These are phyloP conservation scores for Ceratocystis alfenasii DNA, from an alignment of 2,329 filamentous ascomycete species.

Conservation along the genomic window DNA sequence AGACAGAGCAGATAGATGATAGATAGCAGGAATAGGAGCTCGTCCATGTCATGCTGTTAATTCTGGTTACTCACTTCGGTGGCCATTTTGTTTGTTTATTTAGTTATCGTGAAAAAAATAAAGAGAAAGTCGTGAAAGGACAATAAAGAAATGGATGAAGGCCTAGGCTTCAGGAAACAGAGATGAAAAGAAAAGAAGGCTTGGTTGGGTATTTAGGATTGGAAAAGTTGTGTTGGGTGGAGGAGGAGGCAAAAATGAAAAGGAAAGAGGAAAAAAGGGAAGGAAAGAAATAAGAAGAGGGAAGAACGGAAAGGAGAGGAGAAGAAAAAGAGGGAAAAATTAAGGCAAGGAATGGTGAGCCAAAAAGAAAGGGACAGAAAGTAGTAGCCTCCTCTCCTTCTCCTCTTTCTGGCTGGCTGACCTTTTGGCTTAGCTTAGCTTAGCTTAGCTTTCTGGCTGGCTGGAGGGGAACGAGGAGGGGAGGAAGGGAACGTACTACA, in stretches of 20 bases:
- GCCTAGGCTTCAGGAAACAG: slow-evolving; percentile 16
- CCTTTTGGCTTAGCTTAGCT: background rate
- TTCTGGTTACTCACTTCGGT: slow-evolving; percentile 44
- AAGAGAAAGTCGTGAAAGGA: slow-evolving; percentile 12
- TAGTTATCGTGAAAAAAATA: slow-evolving; percentile 21
- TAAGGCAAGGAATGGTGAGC: slow-evolving; percentile 9
- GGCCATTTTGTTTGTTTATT: slow-evolving; percentile 39
- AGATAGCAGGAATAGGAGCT: slow-evolving; percentile 13
- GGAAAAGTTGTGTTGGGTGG: slow-evolving; percentile 16
- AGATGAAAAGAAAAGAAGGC: slow-evolving; percentile 17
- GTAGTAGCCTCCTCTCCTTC: background rate
- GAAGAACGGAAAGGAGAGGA: slow-evolving; percentile 9
- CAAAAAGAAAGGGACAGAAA: slow-evolving; percentile 10
- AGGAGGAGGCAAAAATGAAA: slow-evolving; percentile 3
- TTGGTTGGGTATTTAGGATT: slow-evolving; percentile 21
- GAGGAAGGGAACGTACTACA: background rate
- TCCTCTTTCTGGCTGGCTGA: background rate
- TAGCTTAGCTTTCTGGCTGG: background rate
- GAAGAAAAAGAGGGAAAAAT: slow-evolving; percentile 14
- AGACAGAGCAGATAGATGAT: slow-evolving; percentile 16
- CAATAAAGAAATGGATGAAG: slow-evolving; percentile 20
- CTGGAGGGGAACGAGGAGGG: background rate
- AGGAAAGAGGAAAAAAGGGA: slow-evolving; percentile 11
- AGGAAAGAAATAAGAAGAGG: slow-evolving; percentile 2
- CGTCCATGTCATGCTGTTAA: background rate